These are phyloP conservation scores for Thyridium curvatum DNA, from an alignment of 2,329 filamentous ascomycete genomes.

Conservation along the genomic window DNA sequence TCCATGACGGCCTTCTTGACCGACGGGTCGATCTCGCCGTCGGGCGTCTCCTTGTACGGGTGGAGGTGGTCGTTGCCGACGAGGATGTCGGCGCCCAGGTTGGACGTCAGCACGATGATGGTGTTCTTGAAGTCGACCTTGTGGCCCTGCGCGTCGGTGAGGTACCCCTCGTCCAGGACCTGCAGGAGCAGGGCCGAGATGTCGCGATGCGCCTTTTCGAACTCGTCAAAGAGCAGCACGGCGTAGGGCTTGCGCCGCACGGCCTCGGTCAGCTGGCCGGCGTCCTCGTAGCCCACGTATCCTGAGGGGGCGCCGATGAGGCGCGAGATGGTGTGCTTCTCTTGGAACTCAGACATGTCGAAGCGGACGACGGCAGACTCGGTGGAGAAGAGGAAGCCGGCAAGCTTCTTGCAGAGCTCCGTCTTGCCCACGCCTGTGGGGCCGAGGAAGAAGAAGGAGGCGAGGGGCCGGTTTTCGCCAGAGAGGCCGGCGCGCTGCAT, in stretches of 20 bases:
- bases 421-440: constrained; percentile 97
- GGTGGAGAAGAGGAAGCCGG: constrained; percentile 86
- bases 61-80: constrained; percentile 65
- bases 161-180: constrained; percentile 91
- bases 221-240: constrained; percentile 92
- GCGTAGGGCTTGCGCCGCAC: constrained; percentile 93
- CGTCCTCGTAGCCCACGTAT: constrained; percentile 95
- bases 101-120: constrained; percentile 92
- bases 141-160: constrained; percentile 92
- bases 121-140: constrained; percentile 97
- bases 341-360: constrained; percentile 97
- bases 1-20: constrained; percentile 83
- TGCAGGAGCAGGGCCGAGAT: constrained; percentile 89
- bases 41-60: constrained; percentile 53
- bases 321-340: constrained; percentile 91
- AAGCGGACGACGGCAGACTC: constrained; percentile 88
- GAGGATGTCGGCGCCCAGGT: constrained; percentile 87
- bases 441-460: constrained; percentile 95
- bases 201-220: constrained; percentile 94
- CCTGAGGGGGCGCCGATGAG: constrained; percentile 90
- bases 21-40: constrained; percentile 65
- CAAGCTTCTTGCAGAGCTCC: constrained; percentile 93
- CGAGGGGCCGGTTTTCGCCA: constrained; percentile 84
- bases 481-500: constrained; percentile 90
- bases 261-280: constrained; percentile 91